Evolutionary conservation across 345 rosid genomes (phyloP), one percentile per base, ranked within the genome.

Genomic region (Populus simonii): DNA sequence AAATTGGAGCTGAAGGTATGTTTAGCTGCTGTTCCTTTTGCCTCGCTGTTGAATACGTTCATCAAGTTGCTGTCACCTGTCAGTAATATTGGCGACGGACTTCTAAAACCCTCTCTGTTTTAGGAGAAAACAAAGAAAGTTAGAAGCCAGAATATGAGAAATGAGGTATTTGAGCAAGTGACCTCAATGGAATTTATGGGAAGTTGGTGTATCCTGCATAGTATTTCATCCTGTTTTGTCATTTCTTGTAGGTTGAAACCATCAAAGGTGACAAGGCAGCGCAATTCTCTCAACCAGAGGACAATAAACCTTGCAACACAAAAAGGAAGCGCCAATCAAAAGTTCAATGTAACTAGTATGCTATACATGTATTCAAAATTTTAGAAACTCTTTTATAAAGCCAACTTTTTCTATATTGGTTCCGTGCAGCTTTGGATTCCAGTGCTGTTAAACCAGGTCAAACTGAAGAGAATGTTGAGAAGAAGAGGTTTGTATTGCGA

Each of bases 401-500:
- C 66, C 66, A 75, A 55, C 38, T 18, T 31, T 47, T 78, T 57
- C 41, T 55, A 41, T 65, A 41, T 55, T 39, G 41, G 49, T 75
- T 80, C 33, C 66, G 20, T 77, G 82, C 80, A 89, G 90, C 77
- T 83, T 55, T 78, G 38, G 83, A 66, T 45, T 67, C 69, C 80
- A 76, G 76, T 49, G 70, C 51, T 43, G 73, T 47, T 76, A 76
- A 70, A 69, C 70, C 78, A 78, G 59, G 72, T 70, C 84, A 85
- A 66, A 59, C 75, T 71, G 75, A 79, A 76, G 83, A 72, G 79
- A 66, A 72, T 59, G 65, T 74, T 74, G 84, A 82, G 20, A 78
- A 76, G 71, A 77, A 76, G 39, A 80, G 94, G 94, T 90, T 66
- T 72, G 80, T 75, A 67, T 63, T 53, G 68, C 36, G 68, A 23